Evolutionary conservation across 2,329 filamentous ascomycete genomes (phyloP).

Genomic region (Fusarium annulatum): DNA sequence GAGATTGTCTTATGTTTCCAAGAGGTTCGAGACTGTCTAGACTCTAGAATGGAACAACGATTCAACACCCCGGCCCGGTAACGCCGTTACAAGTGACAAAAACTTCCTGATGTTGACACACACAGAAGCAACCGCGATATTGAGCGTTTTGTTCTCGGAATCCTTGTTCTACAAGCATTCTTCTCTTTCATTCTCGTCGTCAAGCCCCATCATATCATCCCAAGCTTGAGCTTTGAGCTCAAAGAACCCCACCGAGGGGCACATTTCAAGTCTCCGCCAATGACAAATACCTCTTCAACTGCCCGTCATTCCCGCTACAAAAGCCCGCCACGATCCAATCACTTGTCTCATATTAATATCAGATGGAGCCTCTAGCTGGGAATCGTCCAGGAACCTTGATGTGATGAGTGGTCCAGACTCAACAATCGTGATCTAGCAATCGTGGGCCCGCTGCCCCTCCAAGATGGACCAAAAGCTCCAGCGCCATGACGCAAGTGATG

Average conservation of each 20-base stretch:
- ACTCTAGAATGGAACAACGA: constrained; percentile 9
- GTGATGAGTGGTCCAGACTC: constrained; percentile 18
- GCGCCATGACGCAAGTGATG: constrained; percentile 21
- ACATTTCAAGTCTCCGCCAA: constrained; percentile 20
- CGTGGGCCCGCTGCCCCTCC: constrained; percentile 17
- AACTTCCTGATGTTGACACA: constrained; percentile 20
- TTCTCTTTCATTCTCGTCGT: not conserved
- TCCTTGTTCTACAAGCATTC: not conserved
- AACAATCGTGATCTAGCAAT: constrained; percentile 35
- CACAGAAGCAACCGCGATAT: not conserved
- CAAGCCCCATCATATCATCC: constrained; percentile 25
- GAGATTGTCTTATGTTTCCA: constrained; percentile 13
- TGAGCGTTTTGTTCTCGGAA: not conserved
- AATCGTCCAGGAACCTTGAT: constrained; percentile 32
- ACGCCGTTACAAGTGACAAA: constrained; percentile 29
- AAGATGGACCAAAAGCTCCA: constrained; percentile 28
- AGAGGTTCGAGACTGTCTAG: constrained; percentile 30
- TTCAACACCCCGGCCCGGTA: constrained; percentile 31
- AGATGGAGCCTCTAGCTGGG: constrained; percentile 23
- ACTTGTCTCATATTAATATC: constrained; percentile 32
- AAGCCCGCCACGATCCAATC: constrained; percentile 36
- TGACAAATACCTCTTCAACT: constrained; percentile 19
- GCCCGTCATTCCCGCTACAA: constrained; percentile 27
- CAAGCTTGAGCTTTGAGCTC: constrained; percentile 3
- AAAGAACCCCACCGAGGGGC: constrained; percentile 40